Percentiles rank a stretch among this genome's conserved stretches.
Conservation (phyloP, 768 basidiomycete species). For the Candolleomyces efflorescens region DNA sequence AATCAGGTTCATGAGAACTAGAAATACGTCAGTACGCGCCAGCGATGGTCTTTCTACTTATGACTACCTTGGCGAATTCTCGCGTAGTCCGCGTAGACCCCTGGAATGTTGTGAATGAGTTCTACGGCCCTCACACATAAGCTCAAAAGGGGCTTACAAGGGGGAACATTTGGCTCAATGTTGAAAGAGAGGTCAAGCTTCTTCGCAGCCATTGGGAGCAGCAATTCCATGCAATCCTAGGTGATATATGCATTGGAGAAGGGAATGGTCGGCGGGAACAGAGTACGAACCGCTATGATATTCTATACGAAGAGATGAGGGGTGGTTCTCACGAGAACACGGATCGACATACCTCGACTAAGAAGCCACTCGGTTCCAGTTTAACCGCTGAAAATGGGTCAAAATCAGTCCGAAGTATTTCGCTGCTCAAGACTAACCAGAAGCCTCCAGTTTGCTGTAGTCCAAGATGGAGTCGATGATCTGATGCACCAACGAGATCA, state of each 20-base stretch:
- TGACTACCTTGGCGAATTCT: slow-evolving; percentile 64
- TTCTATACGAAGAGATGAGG: slow-evolving; percentile 32
- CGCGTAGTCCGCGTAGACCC: slow-evolving; percentile 72
- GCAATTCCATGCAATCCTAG: slow-evolving; percentile 73
- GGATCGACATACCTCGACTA: slow-evolving; percentile 48
- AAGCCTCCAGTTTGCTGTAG: slow-evolving; percentile 77
- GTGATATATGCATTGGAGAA: slow-evolving; percentile 4
- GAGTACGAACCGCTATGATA: slow-evolving; percentile 53
- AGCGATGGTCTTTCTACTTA: neutral
- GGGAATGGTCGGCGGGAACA: neutral
- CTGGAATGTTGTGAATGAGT: slow-evolving; percentile 22
- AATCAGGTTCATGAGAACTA: slow-evolving; percentile 74
- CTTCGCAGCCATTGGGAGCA: slow-evolving; percentile 70
- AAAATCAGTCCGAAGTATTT: neutral
- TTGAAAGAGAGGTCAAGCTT: slow-evolving; percentile 73
- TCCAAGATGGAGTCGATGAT: slow-evolving; percentile 79
- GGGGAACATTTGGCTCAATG: slow-evolving; percentile 62
- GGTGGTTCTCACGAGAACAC: neutral
- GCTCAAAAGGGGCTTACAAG: slow-evolving; percentile 36
- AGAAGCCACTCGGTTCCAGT: slow-evolving; percentile 60
- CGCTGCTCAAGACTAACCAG: slow-evolving; percentile 33
- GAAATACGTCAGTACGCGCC: neutral
- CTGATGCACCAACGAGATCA: slow-evolving; percentile 25
- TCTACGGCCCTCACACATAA: neutral
- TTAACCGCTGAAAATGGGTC: slow-evolving; percentile 49